Evolutionary conservation across 208 protist species (phyloP), one percentile per base, ranked within the genome.

Genomic region (Pavlovales sp.): DNA sequence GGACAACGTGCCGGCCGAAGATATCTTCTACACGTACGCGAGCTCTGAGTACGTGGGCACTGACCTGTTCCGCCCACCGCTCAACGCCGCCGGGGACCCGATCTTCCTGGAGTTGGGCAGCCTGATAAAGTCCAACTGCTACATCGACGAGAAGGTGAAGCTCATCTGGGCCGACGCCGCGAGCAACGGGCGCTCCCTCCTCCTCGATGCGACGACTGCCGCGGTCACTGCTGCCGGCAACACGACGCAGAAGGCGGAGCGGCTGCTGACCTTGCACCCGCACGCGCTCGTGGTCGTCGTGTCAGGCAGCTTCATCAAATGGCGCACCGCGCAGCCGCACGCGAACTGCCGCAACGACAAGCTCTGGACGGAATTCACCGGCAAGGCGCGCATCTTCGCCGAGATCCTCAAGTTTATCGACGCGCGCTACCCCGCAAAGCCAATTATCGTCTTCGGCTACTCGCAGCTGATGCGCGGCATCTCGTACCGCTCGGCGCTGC

Each of bases 391-490:
- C 11, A 44, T 38, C 41, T 82, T 82, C 40, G 37, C 20, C 40
- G 11, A 30, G 26, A 47, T 82, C 14, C 40, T 82, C 40, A 2
- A 82, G 39, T 37, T 57, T 4, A 82, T 82, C 26, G 78, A 82
- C 78, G 10, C 7, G 30, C 26, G 22, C 28, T 82, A 82, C 78
- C 40, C 20, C 26, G 7, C 44, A 40, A 37, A 40, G 14, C 78
- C 78, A 11, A 34, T 82, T 40, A 57, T 82, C 78, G 78, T 82
- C 78, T 82, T 82, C 39, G 78, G 78, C 38, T 82, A 57, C 78
- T 82, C 78, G 78, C 78, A 82, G 78, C 11, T 82, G 14, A 32
- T 82, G 78, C 78, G 78, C 41, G 78, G 78, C 14, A 44, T 82
- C 41, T 82, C 78, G 78, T 82, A 82, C 78, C 78, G 78, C 78